phyloP scores from a whole-genome alignment of 23 red algal genomes.

The Cyanidiococcus yangmingshanensis region DNA sequence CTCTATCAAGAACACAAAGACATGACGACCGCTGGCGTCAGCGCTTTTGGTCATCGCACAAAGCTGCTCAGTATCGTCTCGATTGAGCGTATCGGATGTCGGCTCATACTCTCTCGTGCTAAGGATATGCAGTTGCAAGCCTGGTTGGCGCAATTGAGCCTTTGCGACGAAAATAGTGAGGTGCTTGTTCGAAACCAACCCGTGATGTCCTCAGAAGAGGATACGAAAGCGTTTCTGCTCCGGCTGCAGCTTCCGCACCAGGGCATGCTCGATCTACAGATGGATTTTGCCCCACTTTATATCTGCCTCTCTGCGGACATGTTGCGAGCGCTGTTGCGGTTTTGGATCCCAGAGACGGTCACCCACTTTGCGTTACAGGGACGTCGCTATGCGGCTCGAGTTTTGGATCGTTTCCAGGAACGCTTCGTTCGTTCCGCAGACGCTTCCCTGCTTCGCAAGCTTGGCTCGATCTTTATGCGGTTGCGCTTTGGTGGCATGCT shows the following conservation, averaged over 20 bases:
- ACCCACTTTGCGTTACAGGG: not conserved
- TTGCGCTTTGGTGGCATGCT: not conserved
- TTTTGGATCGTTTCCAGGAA: not conserved
- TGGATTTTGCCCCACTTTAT: not conserved
- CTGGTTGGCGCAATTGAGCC: not conserved
- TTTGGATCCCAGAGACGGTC: conserved; percentile 12
- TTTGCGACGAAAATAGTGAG: not conserved
- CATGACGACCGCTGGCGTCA: not conserved
- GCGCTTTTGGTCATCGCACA: not conserved
- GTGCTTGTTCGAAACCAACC: not conserved
- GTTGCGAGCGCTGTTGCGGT: not conserved
- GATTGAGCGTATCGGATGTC: not conserved
- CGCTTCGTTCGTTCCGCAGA: not conserved
- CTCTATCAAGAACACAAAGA: not conserved
- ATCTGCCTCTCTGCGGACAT: not conserved
- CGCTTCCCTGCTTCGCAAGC: not conserved
- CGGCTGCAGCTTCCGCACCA: not conserved
- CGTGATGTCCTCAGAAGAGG: not conserved
- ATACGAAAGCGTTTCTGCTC: not conserved
- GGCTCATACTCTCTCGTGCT: not conserved
- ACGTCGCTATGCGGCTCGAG: not conserved
- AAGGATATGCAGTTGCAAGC: not conserved
- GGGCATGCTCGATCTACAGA: not conserved
- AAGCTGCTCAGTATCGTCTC: not conserved
- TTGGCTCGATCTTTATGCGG: not conserved